A percentile compares a stretch with the other conserved stretches of the same genome.
phyloP scores from a whole-genome alignment of 371 early-diverging fungal species.

The Mortierella sp. region DNA sequence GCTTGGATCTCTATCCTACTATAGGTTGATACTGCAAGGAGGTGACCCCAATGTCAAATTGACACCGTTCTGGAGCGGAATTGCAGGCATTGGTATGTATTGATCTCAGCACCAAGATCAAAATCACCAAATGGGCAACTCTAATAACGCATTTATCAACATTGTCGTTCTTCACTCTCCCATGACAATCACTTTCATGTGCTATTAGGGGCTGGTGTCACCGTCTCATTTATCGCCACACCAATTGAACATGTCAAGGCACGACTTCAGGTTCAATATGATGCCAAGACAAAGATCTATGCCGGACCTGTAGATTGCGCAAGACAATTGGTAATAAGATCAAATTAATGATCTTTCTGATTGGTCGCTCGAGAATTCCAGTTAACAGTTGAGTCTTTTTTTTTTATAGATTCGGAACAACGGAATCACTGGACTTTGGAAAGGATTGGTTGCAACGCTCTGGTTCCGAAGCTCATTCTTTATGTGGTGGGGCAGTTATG shows the following conservation, averaged over 20 bases:
- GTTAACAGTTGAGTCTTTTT: neutral
- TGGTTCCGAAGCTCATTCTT: slow-evolving; percentile 91
- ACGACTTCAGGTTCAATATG: slow-evolving; percentile 93
- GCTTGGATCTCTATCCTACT: slow-evolving; percentile 87
- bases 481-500: slow-evolving; percentile 90
- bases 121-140: neutral
- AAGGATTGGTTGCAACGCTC: slow-evolving; percentile 85
- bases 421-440: slow-evolving; percentile 86
- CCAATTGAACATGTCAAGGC: slow-evolving; percentile 91
- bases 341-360: neutral
- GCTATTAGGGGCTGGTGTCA: slow-evolving; percentile 81
- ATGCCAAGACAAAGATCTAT: slow-evolving; percentile 76
- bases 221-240: slow-evolving; percentile 92
- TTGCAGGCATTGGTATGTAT: slow-evolving; percentile 73
- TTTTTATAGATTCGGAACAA: slow-evolving; percentile 71
- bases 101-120: neutral
- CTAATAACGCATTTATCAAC: too few species aligned
- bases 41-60: slow-evolving; percentile 71
- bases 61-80: slow-evolving; percentile 75
- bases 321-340: slow-evolving; percentile 69
- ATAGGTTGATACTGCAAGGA: slow-evolving; percentile 78
- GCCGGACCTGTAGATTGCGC: slow-evolving; percentile 90
- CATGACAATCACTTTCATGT: neutral
- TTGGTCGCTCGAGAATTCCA: neutral
- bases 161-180: neutral